Evolutionary conservation across 2,329 filamentous ascomycete species (phyloP), one percentile per base, ranked within the genome.

Genomic region (Zasmidium cellare): DNA sequence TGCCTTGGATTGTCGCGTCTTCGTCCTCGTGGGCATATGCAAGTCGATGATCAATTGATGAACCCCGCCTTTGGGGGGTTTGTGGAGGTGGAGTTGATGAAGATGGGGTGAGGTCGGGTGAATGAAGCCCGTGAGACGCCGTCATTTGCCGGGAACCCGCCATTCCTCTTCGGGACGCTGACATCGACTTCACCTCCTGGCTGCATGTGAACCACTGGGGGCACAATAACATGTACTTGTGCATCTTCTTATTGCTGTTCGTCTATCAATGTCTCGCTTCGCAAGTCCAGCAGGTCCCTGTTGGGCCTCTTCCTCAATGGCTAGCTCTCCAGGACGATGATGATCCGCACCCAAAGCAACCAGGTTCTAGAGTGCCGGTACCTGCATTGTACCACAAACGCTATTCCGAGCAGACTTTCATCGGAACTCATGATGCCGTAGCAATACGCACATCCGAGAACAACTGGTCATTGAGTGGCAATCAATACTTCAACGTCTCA

Each of bases 351-450:
- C 65, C 65, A 9, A 66, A 62, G 19, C 54, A 53, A 22, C 65
- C 65, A 23, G 56, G 60, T 9, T 31, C 48, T 9, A 56, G 65
- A 6, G 55, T 51, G 12, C 61, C 64, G 16, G 54, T 66, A 7
- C 65, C 79, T 1, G 78, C 78, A 45, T 81, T 84, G 54, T 88
- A 85, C 72, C 67, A 71, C 52, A 80, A 81, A 25, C 73, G 71
- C 24, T 88, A 87, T 72, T 85, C 84, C 53, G 79, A 85, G 28
- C 72, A 87, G 55, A 82, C 82, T 12, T 82, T 84, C 60, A 75
- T 86, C 22, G 87, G 85, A n/a, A 79, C 86, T 3, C 87, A 90
- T 72, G 82, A 89, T 74, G 82, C 82, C 9, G 80, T 84, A 35
- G 84, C 86, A 41, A 87, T 89, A 70, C 52, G 66, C 22, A 68